A percentile compares a stretch with the other conserved stretches of the same genome.
phyloP scores from a whole-genome alignment of 495 filamentous ascomycete species.

The Delitschia confertaspora region DNA sequence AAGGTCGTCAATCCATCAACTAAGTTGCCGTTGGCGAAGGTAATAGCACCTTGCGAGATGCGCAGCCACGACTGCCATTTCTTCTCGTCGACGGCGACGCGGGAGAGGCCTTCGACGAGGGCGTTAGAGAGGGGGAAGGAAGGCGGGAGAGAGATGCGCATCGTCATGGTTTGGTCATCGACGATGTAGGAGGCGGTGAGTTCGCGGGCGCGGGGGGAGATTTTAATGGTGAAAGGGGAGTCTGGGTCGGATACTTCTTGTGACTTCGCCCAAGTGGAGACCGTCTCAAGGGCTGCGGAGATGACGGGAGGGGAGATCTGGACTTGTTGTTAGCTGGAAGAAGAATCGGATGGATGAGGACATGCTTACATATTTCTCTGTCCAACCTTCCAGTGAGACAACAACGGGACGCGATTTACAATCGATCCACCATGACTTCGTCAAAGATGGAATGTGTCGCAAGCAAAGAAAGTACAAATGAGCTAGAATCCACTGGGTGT shows the following conservation, averaged over 20 bases:
- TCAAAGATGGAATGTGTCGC: slow-evolving; percentile 62
- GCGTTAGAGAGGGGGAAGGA: slow-evolving; percentile 74
- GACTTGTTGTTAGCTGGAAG: slow-evolving; percentile 1
- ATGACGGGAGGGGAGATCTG: slow-evolving; percentile 72
- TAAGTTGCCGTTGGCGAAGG: slow-evolving; percentile 77
- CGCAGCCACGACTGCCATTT: slow-evolving; percentile 83
- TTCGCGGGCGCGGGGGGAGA: slow-evolving; percentile 59
- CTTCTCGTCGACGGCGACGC: slow-evolving; percentile 77
- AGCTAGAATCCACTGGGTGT: slow-evolving; percentile 71
- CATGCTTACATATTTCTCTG: slow-evolving; percentile 53
- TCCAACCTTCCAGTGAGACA: slow-evolving; percentile 68
- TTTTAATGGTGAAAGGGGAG: slow-evolving; percentile 61
- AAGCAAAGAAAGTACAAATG: slow-evolving; percentile 80
- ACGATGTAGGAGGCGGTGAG: slow-evolving; percentile 74
- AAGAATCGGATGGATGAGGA: not conserved
- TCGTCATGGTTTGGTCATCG: slow-evolving; percentile 74
- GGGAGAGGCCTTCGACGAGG: slow-evolving; percentile 63
- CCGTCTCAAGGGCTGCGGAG: slow-evolving; percentile 57
- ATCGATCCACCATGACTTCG: slow-evolving; percentile 81
- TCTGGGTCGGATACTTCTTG: slow-evolving; percentile 52
- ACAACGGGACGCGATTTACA: slow-evolving; percentile 64
- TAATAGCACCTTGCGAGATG: slow-evolving; percentile 84
- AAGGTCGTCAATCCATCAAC: slow-evolving; percentile 78
- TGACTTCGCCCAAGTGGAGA: slow-evolving; percentile 57
- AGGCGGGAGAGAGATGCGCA: slow-evolving; percentile 66